A percentile compares a stretch with the other conserved stretches of the same genome.
These are phyloP conservation scores for Lithospermum erythrorhizon DNA, from an alignment of 257 asterid genomes.

Conservation along the genomic window DNA sequence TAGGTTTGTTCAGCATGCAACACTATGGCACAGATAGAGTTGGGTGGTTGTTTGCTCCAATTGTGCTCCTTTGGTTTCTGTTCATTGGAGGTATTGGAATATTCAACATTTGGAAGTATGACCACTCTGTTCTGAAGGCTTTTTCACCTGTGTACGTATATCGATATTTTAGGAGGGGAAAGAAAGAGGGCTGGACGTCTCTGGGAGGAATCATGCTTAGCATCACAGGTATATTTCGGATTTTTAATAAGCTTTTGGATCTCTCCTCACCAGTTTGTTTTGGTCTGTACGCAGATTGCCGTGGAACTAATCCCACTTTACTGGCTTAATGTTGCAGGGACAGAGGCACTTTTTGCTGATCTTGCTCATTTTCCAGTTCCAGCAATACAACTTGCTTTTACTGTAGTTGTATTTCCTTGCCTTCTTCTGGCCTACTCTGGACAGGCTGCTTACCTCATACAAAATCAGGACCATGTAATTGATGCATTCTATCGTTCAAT, in stretches of 20 bases:
- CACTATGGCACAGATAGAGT: slow-evolving; percentile 57
- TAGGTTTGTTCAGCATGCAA: slow-evolving; percentile 36
- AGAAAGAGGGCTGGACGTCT: slow-evolving; percentile 44
- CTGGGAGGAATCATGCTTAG: slow-evolving; percentile 52
- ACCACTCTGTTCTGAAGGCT: slow-evolving; percentile 31
- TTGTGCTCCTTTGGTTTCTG: slow-evolving; percentile 37
- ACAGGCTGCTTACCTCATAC: slow-evolving; percentile 45
- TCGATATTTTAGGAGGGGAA: slow-evolving; percentile 34
- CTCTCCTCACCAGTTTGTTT: neutral
- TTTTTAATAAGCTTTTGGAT: neutral
- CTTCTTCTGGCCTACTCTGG: slow-evolving; percentile 40
- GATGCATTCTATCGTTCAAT: slow-evolving; percentile 40
- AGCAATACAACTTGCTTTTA: slow-evolving; percentile 46
- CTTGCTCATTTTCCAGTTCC: slow-evolving; percentile 55
- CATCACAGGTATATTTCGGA: slow-evolving; percentile 29
- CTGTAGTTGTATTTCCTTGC: slow-evolving; percentile 34
- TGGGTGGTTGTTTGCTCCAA: slow-evolving; percentile 56
- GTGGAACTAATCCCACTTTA: too few relatives aligned
- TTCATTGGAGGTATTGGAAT: slow-evolving; percentile 38
- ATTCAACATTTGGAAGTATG: slow-evolving; percentile 43
- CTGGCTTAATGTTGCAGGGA: slow-evolving; percentile 21
- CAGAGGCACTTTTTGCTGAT: slow-evolving; percentile 66
- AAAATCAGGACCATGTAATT: slow-evolving; percentile 13
- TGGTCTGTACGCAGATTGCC: neutral
- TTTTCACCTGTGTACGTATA: slow-evolving; percentile 40